Base-by-base conservation (phyloP, 208 protist genomes). In the Leptomonas pyrrhocoris region DNA sequence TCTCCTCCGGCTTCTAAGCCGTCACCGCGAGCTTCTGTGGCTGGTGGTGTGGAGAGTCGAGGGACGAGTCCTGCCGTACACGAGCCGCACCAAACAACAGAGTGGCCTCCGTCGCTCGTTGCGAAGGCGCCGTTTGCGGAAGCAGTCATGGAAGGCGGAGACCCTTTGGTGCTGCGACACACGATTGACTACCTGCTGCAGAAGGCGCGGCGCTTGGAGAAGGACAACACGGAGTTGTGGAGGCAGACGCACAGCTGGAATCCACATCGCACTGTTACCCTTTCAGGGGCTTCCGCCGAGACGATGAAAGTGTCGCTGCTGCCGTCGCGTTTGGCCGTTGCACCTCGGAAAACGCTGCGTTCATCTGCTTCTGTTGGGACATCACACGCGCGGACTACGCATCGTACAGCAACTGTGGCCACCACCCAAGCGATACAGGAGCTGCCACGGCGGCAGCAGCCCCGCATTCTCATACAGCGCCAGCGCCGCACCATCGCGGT, bases 211-310 rank as follows among this genome's bases (percentile, higher is more conserved):
- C 75, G 75, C 25, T 27, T 79, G 36, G 74, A 79, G 43, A 31
- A 16, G 23, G 67, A 79, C 19, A 79, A 74, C 27, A 51, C 48
- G n/a, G 28, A 15, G 25, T 36, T 79, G 27, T 79, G 74, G 74
- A 21, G 27, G 46, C 72, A 77, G 58, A 50, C 46, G 12, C 72
- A 77, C 64, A 77, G 57, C 51, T 77, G 72, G 72, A 56, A 70
- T 40, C 72, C 72, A 46, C 64, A 68, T 7, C 45, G 72, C 6
- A 21, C 15, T 12, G 15, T 68, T 23, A n/a, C 38, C 23, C 50
- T 36, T 19, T n/a, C 6, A 27, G 34, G 43, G n/a, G 27, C 7
- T 13, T 28, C 7, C 40, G 16, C 16, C 15, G 56, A 7, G 15
- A 40, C 31, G 9, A 1, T 21, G 43, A 18, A 23, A 1, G 3